Evolutionary conservation across 495 filamentous ascomycete genomes (phyloP).

Genomic region (Aspergillus cristatus): DNA sequence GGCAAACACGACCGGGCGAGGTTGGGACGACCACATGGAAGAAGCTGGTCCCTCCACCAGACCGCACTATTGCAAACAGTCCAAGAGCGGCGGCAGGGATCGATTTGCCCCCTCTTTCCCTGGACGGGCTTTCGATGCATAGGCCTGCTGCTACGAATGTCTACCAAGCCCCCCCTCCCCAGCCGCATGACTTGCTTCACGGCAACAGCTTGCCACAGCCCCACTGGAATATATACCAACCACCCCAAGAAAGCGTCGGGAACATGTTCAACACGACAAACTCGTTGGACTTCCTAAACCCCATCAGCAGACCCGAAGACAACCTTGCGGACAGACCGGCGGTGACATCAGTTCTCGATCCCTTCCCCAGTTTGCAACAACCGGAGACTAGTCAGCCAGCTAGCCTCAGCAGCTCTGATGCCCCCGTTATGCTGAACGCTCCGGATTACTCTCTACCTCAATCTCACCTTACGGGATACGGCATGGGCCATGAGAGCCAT

Average conservation of each 20-base stretch:
- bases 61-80: conserved; percentile 30
- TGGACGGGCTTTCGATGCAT: conserved; percentile 31
- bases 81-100: conserved; percentile 24
- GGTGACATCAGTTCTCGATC: conserved; percentile 32
- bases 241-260: conserved; percentile 28
- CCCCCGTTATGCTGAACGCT: conserved; percentile 31
- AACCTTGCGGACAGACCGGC: conserved; percentile 31
- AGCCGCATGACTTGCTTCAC: conserved; percentile 26
- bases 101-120: conserved; percentile 31
- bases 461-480: conserved; percentile 22
- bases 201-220: conserved; percentile 20
- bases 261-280: conserved; percentile 28
- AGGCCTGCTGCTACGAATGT: conserved; percentile 20
- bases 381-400: conserved; percentile 26
- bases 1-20: conserved; percentile 32
- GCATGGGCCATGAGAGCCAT: conserved; percentile 25
- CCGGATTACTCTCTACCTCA: conserved; percentile 33
- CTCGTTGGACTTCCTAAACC: conserved; percentile 27
- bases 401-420: conserved; percentile 20
- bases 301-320: conserved; percentile 32
- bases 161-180: conserved; percentile 26
- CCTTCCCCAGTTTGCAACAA: conserved; percentile 25
- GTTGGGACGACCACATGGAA: conserved; percentile 47
- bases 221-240: conserved; percentile 31
- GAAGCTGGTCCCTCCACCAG: conserved; percentile 34